Evolutionary conservation across 768 basidiomycete species (phyloP).

Genomic region (Lanmaoa pseudosensibilis): DNA sequence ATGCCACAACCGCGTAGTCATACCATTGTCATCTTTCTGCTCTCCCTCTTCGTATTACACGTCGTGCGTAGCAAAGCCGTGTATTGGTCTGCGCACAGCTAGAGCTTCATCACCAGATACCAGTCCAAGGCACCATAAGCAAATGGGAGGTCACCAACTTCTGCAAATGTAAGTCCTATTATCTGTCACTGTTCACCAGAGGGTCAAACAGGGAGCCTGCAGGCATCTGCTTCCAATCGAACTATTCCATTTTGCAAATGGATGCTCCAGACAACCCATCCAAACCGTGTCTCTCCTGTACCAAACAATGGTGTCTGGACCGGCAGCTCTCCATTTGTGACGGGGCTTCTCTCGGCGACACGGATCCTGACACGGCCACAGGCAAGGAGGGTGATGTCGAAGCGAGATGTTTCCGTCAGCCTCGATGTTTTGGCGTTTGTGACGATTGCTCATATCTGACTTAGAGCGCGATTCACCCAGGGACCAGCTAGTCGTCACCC

Average conservation of each 20-base stretch:
- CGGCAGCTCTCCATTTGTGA: slow-evolving; percentile 85
- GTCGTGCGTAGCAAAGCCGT: slow-evolving; percentile 27
- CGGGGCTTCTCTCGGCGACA: slow-evolving; percentile 79
- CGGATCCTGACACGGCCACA: slow-evolving; percentile 89
- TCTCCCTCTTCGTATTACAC: slow-evolving; percentile 18
- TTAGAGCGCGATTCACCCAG: slow-evolving; percentile 93
- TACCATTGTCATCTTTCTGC: slow-evolving; percentile 14
- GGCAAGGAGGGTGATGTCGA: slow-evolving; percentile 96
- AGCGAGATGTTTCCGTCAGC: slow-evolving; percentile 92
- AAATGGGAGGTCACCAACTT: slow-evolving; percentile 92
- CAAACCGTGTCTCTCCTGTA: slow-evolving; percentile 91
- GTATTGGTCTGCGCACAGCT: slow-evolving; percentile 3
- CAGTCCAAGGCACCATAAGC: slow-evolving; percentile 47
- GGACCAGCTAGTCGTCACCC: slow-evolving; percentile 89
- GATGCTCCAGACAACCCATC: slow-evolving; percentile 79
- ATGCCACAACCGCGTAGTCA: slow-evolving; percentile 19
- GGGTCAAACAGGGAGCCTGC: slow-evolving; percentile 10
- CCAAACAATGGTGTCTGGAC: slow-evolving; percentile 93
- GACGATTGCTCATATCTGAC: slow-evolving; percentile 25
- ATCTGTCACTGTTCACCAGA: background rate
- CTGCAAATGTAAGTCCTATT: slow-evolving; percentile 69
- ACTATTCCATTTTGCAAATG: slow-evolving; percentile 83
- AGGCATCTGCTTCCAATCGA: slow-evolving; percentile 91
- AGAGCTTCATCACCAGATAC: slow-evolving; percentile 32
- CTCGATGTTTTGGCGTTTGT: slow-evolving; percentile 33